These are phyloP conservation scores for Pythium monospermum DNA, from an alignment of 352 stramenopile genomes.

Conservation along the genomic window DNA sequence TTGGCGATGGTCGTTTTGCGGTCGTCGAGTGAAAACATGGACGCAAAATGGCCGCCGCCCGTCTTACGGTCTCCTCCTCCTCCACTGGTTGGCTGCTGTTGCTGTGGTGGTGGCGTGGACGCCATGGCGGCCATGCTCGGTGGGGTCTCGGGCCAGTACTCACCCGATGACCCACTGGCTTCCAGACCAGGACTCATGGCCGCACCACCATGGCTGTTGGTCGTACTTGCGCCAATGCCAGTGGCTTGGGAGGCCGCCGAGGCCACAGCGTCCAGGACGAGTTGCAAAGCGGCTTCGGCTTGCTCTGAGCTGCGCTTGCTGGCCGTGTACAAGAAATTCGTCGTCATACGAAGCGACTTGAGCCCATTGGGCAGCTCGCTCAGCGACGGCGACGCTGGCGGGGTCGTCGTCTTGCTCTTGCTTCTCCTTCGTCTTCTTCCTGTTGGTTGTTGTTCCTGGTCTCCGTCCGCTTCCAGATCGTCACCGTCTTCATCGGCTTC, in stretches of 20 bases:
- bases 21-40: slow-evolving; percentile 61
- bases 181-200: slow-evolving; percentile 62
- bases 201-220: slow-evolving; percentile 33
- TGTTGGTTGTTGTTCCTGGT: no score
- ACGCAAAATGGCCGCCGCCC: slow-evolving; percentile 33
- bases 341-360: slow-evolving; percentile 35
- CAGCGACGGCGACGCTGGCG: slow-evolving; percentile 7
- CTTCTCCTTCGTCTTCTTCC: no score
- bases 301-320: slow-evolving; percentile 60
- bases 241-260: slow-evolving; percentile 29
- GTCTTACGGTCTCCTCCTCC: slow-evolving; percentile 4
- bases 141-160: no score
- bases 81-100: no score
- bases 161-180: no score
- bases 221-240: slow-evolving; percentile 8
- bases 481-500: slow-evolving; percentile 24
- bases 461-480: no score
- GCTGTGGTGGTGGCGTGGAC: no score
- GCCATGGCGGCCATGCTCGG: no score
- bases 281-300: slow-evolving; percentile 67
- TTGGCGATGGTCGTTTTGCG: slow-evolving; percentile 51
- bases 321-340: slow-evolving; percentile 62
- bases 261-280: slow-evolving; percentile 44
- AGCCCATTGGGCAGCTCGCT: slow-evolving; percentile 30
- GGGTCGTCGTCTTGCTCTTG: no score